Evolutionary conservation across 75 land plant species (phyloP), one percentile per base, ranked within the genome.

Genomic region (Picea glauca): DNA sequence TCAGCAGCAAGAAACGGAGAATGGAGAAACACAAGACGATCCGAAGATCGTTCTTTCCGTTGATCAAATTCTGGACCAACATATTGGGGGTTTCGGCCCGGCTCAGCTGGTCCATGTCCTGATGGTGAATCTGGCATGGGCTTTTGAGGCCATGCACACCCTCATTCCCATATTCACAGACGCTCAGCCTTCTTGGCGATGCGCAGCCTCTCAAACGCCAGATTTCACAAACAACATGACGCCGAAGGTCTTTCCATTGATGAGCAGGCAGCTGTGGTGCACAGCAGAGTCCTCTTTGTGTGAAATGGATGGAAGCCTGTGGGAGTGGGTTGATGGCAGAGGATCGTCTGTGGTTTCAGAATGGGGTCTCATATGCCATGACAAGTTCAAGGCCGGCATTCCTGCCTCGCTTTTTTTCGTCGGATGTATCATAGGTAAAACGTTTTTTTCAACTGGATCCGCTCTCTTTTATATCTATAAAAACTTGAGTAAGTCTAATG

Each of bases 261-360:
- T 2, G 11, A 0, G 8, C 0, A 1, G 8, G 9, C 31, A 13
- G 13, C 2, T 1, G 20, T 38, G 46, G 46, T 78, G 73, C 46
- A 76, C 35, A 5, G 1, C 82, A 3, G 0, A 35, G 64, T 81
- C 82, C 1, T 62, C 66, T 33, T 18, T 81, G 15, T 81, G 80
- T 61, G 56, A 50, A 21, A 30, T 76, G 50, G 57, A 40, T 13
- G 20, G 15, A 12, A 58, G 56, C 7, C 14, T 15, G 7, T 81
- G 82, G 82, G 80, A 77, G 32, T 76, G 80, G 81, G 77, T 74
- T 13, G 32, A 56, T n/a, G 76, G 50, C 3, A 74, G 8, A 46
- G 86, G 83, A 0, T 33, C 79, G 62, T 94, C 95, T 50, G 89
- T 89, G 13, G 95, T 86, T 79, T 83, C 91, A 6, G 87, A 94